These are phyloP conservation scores for Agarophyton chilense DNA, from an alignment of 23 red algal genomes.

Conservation along the genomic window DNA sequence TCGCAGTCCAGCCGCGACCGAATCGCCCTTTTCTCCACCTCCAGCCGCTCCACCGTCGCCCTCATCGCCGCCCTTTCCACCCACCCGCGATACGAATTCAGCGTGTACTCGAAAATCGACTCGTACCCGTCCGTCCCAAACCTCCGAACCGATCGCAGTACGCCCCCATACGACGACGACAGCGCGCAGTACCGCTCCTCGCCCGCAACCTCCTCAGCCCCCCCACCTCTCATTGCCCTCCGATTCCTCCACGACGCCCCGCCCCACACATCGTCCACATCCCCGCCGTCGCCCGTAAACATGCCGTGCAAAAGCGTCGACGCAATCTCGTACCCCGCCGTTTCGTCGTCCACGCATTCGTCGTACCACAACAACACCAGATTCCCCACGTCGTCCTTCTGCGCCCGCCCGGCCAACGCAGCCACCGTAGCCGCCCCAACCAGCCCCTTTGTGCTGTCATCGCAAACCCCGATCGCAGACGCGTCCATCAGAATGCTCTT, in stretches of 20 bases:
- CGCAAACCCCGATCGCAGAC: slow-evolving; percentile 27
- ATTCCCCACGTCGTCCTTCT: slow-evolving; percentile 66
- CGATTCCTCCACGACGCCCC: background rate
- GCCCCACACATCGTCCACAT: background rate
- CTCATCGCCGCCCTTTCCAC: slow-evolving; percentile 38
- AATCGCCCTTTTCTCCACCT: slow-evolving; percentile 59
- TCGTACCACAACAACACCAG: slow-evolving; percentile 58
- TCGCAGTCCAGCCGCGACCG: background rate
- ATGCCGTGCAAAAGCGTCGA: slow-evolving; percentile 30
- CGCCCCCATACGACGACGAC: slow-evolving; percentile 31
- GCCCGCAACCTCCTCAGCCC: background rate
- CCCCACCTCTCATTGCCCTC: background rate
- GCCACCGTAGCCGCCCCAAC: slow-evolving; percentile 26
- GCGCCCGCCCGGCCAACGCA: slow-evolving; percentile 32
- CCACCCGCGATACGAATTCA: slow-evolving; percentile 55
- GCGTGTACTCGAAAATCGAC: slow-evolving; percentile 50
- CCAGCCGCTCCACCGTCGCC: slow-evolving; percentile 52
- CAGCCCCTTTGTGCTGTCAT: slow-evolving; percentile 45
- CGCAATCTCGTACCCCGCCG: slow-evolving; percentile 45
- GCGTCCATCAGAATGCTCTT: slow-evolving; percentile 51
- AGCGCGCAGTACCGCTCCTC: background rate
- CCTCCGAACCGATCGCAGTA: slow-evolving; percentile 20
- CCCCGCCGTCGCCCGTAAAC: background rate
- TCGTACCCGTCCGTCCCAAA: slow-evolving; percentile 55
- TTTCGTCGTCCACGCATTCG: slow-evolving; percentile 54